Evolutionary conservation across 2,329 filamentous ascomycete species (phyloP).

Genomic region (Penicillium sp.): DNA sequence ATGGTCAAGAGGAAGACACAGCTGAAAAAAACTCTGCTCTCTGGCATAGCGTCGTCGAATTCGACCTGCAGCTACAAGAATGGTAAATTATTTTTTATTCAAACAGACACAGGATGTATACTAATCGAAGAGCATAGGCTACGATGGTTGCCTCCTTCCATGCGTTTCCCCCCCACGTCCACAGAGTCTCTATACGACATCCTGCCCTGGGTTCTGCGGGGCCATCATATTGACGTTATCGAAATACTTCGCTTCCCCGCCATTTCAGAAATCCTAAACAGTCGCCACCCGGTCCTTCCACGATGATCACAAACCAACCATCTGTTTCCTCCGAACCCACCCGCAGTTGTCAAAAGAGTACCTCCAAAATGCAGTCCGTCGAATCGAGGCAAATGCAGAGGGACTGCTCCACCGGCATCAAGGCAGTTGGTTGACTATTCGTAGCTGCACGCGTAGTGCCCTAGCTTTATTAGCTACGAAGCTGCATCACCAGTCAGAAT

Average conservation of each 20-base stretch:
- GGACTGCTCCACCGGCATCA: slow-evolving; percentile 1
- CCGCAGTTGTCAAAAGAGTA: background rate
- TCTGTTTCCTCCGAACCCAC: background rate
- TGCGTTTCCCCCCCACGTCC: background rate
- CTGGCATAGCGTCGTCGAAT: background rate
- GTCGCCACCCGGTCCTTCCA: background rate
- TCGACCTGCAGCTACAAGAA: slow-evolving; percentile 1
- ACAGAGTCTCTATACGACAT: background rate
- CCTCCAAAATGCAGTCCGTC: background rate
- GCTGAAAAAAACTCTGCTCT: background rate
- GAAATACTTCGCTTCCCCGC: background rate
- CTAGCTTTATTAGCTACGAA: background rate
- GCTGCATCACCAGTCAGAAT: background rate
- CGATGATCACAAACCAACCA: background rate
- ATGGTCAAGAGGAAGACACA: background rate
- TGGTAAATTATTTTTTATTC: background rate
- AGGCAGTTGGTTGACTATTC: background rate
- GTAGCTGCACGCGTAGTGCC: background rate
- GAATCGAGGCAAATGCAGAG: background rate
- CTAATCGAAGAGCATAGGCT: background rate
- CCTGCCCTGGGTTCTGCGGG: background rate
- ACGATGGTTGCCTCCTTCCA: slow-evolving; percentile 1
- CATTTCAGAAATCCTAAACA: background rate
- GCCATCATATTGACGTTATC: slow-evolving; percentile 1
- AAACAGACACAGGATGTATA: background rate